Conservation (phyloP, 2,329 filamentous ascomycete genomes). For the Chrysosporium keratinophilum region DNA sequence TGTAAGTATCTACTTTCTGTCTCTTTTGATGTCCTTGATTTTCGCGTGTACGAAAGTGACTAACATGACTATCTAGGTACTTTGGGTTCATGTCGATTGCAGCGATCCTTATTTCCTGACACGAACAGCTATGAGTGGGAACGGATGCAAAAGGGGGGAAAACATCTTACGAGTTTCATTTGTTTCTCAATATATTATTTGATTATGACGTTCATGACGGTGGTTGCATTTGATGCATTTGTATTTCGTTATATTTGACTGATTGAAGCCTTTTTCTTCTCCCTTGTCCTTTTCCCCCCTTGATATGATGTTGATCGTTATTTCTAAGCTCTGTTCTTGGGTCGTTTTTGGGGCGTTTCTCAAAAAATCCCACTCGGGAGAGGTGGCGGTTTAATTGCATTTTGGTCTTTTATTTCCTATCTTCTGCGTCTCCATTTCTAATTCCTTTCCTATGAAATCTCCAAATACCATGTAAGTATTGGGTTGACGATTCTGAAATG, state of each 20-base stretch:
- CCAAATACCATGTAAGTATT: too few species aligned
- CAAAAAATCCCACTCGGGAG: not conserved
- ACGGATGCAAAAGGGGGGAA: not conserved
- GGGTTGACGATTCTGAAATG: too few species aligned
- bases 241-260: not conserved
- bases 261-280: not conserved
- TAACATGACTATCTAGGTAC: constrained; percentile 22
- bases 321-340: not conserved
- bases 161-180: not conserved
- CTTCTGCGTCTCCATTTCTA: too few species aligned
- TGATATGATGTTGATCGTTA: not conserved
- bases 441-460: too few species aligned
- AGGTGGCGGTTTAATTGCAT: not conserved
- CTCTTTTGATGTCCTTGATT: not conserved
- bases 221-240: not conserved
- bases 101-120: constrained; percentile 31
- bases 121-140: not conserved
- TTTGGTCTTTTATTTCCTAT: too few species aligned
- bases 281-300: constrained; percentile 1
- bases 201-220: constrained; percentile 1
- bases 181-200: not conserved
- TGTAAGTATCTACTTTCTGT: constrained; percentile 23
- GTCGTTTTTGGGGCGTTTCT: not conserved
- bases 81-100: constrained; percentile 33
- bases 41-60: constrained; percentile 1